Base-by-base conservation (phyloP, 208 protist genomes). In the Leptomonas seymouri region DNA sequence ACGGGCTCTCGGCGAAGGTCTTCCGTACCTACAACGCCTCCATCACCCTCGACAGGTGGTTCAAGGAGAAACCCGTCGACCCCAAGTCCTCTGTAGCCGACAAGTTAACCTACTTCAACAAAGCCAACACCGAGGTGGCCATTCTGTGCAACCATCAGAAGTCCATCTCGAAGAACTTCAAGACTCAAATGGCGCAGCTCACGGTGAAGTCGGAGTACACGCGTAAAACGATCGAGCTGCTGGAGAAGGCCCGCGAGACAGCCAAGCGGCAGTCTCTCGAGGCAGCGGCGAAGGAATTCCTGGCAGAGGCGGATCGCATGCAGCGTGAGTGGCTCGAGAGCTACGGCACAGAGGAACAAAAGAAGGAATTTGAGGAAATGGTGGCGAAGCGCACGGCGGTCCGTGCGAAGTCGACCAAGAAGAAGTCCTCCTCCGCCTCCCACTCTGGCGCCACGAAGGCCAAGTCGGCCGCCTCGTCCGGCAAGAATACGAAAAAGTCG, bases 11-110 rank as follows among this genome's bases (percentile, higher is more conserved):
- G 9, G 98, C 98, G 11, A 99, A 99, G 87, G 98, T 99, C 34
- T 99, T 99, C 82, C 98, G 99, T 97, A 99, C 99, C 25, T 99
- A 99, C 87, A 99, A 99, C 84, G 98, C 98, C 34, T 99, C 98
- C 21, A 91, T 98, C 56, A 99, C 97, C 12, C 86, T 99, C 20
- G 91, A 99, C 68, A 56, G 87, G n/a, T 96, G 98, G 89, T 97
- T 99, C 61, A 87, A 89, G 58, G 91, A 98, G 71, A 93, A 87
- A 51, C 93, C 90, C 9, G 89, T 93, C 28, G 57, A 90, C n/a
- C 39, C 71, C 1, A 86, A 87, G 48, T 69, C 85, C 31, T 87
- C 92, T 18, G 41, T 92, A 7, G 53, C 85, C 0, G 91, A 95
- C 41, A 99, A 99, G 82, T 62, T 98, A 15, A 82, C 94, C 6